phyloP scores from a whole-genome alignment of 2,329 filamentous ascomycete genomes.

The Aspergillus nomiae region DNA sequence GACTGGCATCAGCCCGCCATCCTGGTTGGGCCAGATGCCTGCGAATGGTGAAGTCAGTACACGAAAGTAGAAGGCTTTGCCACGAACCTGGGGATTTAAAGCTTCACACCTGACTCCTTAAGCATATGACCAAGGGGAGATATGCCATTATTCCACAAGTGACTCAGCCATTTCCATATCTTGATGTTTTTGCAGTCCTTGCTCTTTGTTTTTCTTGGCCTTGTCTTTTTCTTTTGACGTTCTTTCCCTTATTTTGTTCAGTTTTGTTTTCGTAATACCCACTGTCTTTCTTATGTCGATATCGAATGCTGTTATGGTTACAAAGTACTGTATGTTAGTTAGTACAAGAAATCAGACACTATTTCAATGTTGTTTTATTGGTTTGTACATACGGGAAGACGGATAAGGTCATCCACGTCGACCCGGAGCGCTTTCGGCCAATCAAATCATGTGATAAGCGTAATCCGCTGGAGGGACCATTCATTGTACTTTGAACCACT shows the following conservation, averaged over 20 bases:
- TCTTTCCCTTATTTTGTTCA: too few species aligned
- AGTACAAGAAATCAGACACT: not conserved
- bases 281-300: not conserved
- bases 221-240: too few species aligned
- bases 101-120: not conserved
- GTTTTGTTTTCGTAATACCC: not conserved
- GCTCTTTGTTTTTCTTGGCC: not conserved
- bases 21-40: constrained; percentile 66
- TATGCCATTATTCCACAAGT: not conserved
- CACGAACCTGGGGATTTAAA: not conserved
- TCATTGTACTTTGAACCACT: constrained; percentile 1
- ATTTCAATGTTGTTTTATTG: not conserved
- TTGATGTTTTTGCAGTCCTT: not conserved
- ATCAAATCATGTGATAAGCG: constrained; percentile 25
- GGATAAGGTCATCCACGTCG: not conserved
- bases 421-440: not conserved
- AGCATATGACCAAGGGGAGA: not conserved
- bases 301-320: not conserved
- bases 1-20: constrained; percentile 77
- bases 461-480: constrained; percentile 13
- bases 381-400: not conserved
- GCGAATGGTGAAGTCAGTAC: not conserved
- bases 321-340: not conserved
- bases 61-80: not conserved
- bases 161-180: not conserved